Evolutionary conservation across 345 rosid species (phyloP).

Genomic region (Durio zibethinus): DNA sequence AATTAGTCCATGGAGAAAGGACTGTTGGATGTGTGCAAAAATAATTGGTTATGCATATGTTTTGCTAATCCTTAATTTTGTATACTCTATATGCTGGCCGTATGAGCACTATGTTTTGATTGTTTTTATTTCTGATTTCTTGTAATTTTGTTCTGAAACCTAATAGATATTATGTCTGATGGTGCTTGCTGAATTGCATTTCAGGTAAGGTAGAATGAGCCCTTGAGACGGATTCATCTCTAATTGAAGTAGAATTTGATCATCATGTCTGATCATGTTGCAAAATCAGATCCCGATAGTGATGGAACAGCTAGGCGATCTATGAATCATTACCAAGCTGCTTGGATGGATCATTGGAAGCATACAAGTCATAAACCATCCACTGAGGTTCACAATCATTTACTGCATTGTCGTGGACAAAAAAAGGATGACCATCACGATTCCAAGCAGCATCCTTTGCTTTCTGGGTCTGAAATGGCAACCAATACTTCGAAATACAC

Average conservation of each 20-base stretch:
- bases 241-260: neutral
- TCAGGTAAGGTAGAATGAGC: conserved; percentile 28
- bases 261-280: conserved; percentile 38
- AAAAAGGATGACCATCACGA: conserved; percentile 14
- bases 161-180: neutral
- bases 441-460: conserved; percentile 8
- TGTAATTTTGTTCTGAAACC: neutral
- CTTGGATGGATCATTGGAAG: conserved; percentile 74
- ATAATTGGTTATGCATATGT: neutral
- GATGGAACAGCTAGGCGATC: conserved; percentile 29
- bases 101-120: neutral
- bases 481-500: conserved; percentile 17
- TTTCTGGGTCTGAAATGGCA: conserved; percentile 19
- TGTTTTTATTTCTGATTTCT: neutral
- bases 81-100: neutral
- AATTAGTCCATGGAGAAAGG: neutral
- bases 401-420: conserved; percentile 1
- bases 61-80: neutral
- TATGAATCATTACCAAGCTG: conserved; percentile 36
- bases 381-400: conserved; percentile 13
- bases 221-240: conserved; percentile 5
- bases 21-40: neutral
- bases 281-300: conserved; percentile 20
- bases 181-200: conserved; percentile 11
- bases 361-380: conserved; percentile 25